Conservation (phyloP, 2,329 filamentous ascomycete species). For the Colletotrichum chrysophilum region DNA sequence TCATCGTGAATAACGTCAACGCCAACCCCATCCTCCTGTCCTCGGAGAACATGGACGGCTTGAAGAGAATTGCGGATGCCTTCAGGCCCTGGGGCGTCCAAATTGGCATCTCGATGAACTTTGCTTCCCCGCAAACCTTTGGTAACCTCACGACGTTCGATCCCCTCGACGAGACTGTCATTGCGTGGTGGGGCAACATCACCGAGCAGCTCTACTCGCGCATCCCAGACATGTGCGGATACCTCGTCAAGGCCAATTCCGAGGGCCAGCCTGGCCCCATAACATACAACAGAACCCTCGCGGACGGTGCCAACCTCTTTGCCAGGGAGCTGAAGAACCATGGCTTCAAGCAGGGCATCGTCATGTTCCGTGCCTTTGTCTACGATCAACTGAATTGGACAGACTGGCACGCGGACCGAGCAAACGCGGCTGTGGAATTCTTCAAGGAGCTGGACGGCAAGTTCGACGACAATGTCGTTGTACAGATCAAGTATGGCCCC, state of each 20-base stretch:
- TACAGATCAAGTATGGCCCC: conserved; percentile 77
- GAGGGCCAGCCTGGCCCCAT: conserved; percentile 74
- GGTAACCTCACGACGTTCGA: conserved; percentile 67
- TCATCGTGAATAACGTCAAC: conserved; percentile 77
- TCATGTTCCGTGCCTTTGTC: conserved; percentile 77
- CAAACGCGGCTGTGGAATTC: conserved; percentile 72
- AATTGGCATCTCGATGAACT: conserved; percentile 71
- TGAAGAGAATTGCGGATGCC: conserved; percentile 66
- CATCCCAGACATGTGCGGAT: conserved; percentile 72
- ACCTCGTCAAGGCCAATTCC: conserved; percentile 74
- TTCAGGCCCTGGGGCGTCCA: conserved; percentile 72
- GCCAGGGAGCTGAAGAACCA: conserved; percentile 62
- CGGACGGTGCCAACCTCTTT: conserved; percentile 73
- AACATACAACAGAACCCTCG: conserved; percentile 72
- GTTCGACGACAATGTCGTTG: conserved; percentile 73
- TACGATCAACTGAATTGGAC: conserved; percentile 63
- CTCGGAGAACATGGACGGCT: conserved; percentile 62
- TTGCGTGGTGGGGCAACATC: conserved; percentile 66
- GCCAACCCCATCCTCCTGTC: conserved; percentile 65
- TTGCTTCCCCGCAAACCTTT: conserved; percentile 65
- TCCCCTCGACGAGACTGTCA: conserved; percentile 64
- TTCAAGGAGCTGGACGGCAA: conserved; percentile 68
- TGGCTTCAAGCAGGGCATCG: conserved; percentile 52
- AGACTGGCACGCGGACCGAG: conserved; percentile 71
- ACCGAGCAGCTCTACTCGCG: conserved; percentile 63